Conservation (phyloP, 805 yeast genomes). For the Metschnikowia santaceciliae region DNA sequence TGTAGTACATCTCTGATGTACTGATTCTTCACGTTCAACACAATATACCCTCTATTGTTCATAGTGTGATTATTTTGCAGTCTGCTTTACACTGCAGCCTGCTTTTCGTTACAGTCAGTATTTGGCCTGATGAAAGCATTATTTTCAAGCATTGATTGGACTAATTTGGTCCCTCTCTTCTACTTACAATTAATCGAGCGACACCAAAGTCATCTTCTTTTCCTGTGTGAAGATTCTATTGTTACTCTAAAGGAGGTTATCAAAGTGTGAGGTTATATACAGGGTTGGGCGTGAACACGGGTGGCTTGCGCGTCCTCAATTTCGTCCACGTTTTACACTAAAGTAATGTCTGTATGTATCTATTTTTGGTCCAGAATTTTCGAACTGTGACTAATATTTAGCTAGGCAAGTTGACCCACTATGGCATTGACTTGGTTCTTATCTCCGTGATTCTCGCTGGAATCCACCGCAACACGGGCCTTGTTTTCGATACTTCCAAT, state of each 20-base stretch:
- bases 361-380: background rate
- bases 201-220: too few relatives aligned
- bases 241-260: background rate
- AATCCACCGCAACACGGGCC: conserved; percentile 77
- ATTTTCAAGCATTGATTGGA: too few relatives aligned
- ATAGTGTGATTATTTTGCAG: too few relatives aligned
- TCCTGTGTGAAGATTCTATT: too few relatives aligned
- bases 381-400: conserved; percentile 13
- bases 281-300: background rate
- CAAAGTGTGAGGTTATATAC: background rate
- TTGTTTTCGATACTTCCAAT: conserved; percentile 48
- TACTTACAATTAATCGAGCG: too few relatives aligned
- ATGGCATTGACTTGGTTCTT: conserved; percentile 71
- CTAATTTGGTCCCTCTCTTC: too few relatives aligned
- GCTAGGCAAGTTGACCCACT: conserved; percentile 68
- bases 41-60: too few relatives aligned
- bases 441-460: conserved; percentile 84
- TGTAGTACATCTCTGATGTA: too few relatives aligned
- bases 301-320: background rate
- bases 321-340: background rate
- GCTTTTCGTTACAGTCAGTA: too few relatives aligned
- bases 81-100: too few relatives aligned
- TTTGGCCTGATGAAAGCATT: too few relatives aligned
- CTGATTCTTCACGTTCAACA: too few relatives aligned
- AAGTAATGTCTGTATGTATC: conserved; percentile 8